Conservation (phyloP, 768 basidiomycete genomes). For the Mycena latifolia region DNA sequence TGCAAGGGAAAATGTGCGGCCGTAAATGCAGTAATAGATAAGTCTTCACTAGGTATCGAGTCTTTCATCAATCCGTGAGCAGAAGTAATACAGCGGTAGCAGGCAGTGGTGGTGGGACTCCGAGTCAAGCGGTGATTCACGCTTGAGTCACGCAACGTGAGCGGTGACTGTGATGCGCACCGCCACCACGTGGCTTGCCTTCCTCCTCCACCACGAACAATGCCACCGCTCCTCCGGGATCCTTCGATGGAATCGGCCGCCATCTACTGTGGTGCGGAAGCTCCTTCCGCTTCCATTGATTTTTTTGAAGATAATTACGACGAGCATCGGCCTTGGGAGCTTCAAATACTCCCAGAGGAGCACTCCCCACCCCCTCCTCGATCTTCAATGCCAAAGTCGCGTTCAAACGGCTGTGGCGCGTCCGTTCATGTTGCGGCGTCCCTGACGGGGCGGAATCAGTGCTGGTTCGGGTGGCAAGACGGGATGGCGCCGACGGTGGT, state of each 20-base stretch:
- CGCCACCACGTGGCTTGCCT: no score
- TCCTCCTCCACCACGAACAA: no score
- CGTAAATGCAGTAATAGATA: no score
- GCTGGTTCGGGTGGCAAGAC: conserved; percentile 7
- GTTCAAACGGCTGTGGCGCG: conserved; percentile 20
- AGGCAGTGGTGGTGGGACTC: no score
- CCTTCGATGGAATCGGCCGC: not conserved
- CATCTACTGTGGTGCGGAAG: conserved; percentile 11
- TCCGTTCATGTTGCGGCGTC: not conserved
- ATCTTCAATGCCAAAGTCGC: not conserved
- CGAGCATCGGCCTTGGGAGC: not conserved
- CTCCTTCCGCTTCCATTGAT: not conserved
- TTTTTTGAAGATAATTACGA: conserved; percentile 9
- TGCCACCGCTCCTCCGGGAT: conserved; percentile 5
- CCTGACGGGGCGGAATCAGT: not conserved
- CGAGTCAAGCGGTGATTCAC: no score
- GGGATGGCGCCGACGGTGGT: conserved; percentile 9
- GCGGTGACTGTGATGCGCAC: no score
- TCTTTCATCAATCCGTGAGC: no score
- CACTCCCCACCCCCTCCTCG: not conserved
- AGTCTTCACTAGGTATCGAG: no score
- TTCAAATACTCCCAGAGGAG: conserved; percentile 7
- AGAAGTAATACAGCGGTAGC: no score
- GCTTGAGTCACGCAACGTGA: no score
- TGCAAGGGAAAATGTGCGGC: no score